A percentile compares a stretch with the other conserved stretches of the same genome.
These are phyloP conservation scores for Trichoderma sp. DNA, from an alignment of 2,329 filamentous ascomycete genomes.

Conservation along the genomic window DNA sequence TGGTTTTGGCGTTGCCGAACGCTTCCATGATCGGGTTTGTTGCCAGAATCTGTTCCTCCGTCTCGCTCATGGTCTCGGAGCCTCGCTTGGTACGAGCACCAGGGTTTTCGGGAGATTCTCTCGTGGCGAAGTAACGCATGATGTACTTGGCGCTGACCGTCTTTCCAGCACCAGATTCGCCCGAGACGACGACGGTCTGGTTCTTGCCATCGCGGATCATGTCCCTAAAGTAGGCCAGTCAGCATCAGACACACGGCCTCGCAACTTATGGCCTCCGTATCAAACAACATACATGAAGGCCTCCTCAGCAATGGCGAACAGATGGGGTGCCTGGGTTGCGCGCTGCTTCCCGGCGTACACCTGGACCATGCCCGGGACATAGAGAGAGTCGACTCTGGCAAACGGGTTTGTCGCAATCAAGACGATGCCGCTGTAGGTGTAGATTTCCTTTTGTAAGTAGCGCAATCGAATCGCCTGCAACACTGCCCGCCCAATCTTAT, in stretches of 20 bases:
- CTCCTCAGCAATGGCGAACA: constrained; percentile 98
- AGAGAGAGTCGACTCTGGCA: constrained; percentile 93
- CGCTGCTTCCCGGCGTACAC: constrained; percentile 97
- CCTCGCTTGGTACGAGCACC: constrained; percentile 75
- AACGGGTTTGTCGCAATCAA: constrained; percentile 98
- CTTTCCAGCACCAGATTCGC: constrained; percentile 97
- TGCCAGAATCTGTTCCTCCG: constrained; percentile 95
- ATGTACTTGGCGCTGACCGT: constrained; percentile 99
- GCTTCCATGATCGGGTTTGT: constrained; percentile 99
- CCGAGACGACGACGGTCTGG: constrained; percentile 98
- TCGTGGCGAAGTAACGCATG: constrained; percentile 98
- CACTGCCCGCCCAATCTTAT: constrained; percentile 57
- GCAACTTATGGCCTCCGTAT: background rate
- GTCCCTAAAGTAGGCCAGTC: constrained; percentile 62
- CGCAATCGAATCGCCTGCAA: constrained; percentile 96
- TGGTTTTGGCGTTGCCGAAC: constrained; percentile 99
- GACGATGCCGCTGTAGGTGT: constrained; percentile 98
- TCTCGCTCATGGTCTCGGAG: constrained; percentile 87
- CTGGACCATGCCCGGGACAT: constrained; percentile 99
- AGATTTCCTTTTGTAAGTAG: constrained; percentile 98
- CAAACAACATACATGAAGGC: constrained; percentile 78
- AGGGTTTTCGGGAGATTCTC: constrained; percentile 88
- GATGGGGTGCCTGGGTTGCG: constrained; percentile 93
- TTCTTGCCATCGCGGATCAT: constrained; percentile 96
- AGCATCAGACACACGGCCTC: constrained; percentile 37